A percentile compares a stretch with the other conserved stretches of the same genome.
Evolutionary conservation across 2,329 filamentous ascomycete genomes (phyloP).

Genomic region (Calonectria pauciramosa): DNA sequence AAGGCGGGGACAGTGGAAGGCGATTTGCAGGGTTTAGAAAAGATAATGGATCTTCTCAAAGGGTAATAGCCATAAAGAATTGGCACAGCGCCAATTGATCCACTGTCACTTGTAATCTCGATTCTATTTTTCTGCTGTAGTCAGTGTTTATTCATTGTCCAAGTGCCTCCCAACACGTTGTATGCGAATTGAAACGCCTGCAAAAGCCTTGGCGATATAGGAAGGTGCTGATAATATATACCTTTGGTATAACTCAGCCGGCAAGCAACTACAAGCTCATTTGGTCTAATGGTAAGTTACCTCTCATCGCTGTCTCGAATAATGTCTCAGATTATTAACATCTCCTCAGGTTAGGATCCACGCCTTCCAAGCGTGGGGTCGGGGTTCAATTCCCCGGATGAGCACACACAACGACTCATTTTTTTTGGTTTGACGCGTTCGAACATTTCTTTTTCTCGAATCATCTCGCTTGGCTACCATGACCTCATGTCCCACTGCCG

Average conservation of each 20-base stretch:
- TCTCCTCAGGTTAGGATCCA: background rate
- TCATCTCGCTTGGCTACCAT: background rate
- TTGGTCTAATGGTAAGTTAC: background rate
- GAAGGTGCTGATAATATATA: background rate
- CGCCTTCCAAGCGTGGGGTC: background rate
- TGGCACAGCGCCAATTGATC: background rate
- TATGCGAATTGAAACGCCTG: background rate
- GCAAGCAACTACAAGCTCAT: background rate
- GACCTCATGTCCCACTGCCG: rapidly evolving
- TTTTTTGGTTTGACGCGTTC: background rate
- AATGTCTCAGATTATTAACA: background rate
- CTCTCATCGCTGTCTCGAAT: background rate
- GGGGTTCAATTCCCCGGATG: background rate
- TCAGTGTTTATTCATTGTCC: background rate
- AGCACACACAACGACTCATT: background rate
- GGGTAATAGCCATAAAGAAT: background rate
- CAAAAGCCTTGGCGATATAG: background rate
- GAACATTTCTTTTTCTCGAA: background rate
- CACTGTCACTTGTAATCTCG: background rate
- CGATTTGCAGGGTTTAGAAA: background rate
- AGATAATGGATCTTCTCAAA: background rate
- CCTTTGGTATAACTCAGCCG: background rate
- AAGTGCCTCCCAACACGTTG: background rate
- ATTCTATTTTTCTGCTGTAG: background rate
- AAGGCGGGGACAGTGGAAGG: background rate